These are phyloP conservation scores for Catunica adiposa DNA, from an alignment of 2,329 filamentous ascomycete species.

Conservation along the genomic window DNA sequence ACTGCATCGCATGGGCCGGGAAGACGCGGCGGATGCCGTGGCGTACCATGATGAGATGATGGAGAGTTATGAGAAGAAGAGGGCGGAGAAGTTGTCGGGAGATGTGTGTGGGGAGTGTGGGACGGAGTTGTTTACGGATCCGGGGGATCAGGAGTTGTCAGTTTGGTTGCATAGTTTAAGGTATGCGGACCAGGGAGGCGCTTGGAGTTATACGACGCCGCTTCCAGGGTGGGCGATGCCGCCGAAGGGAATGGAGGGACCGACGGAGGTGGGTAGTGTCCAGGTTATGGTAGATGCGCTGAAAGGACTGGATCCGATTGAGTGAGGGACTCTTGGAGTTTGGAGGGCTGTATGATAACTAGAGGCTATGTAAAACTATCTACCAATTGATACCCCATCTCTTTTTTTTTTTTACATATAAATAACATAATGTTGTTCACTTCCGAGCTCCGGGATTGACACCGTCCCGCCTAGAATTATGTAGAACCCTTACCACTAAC, in stretches of 20 bases:
- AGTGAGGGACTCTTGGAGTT: background rate
- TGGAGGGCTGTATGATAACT: background rate
- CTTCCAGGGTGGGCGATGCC: constrained; percentile 79
- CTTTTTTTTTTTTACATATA: no score
- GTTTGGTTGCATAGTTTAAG: constrained; percentile 86
- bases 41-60: constrained; percentile 92
- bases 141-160: constrained; percentile 73
- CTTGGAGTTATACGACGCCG: constrained; percentile 74
- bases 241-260: constrained; percentile 54
- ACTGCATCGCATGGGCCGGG: constrained; percentile 80
- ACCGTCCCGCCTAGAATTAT: no score
- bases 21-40: constrained; percentile 76
- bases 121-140: constrained; percentile 85
- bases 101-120: constrained; percentile 64
- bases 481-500: background rate
- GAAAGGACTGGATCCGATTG: constrained; percentile 24
- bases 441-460: no score
- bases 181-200: constrained; percentile 69
- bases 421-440: no score
- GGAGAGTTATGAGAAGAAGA: constrained; percentile 72
- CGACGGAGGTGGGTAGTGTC: constrained; percentile 47
- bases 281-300: constrained; percentile 42
- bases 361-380: background rate
- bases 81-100: constrained; percentile 87
- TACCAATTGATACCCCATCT: no score